Percentiles rank a stretch among this genome's conserved stretches.
phyloP scores from a whole-genome alignment of 164 flowering plant species.

The Platanus orientalis region DNA sequence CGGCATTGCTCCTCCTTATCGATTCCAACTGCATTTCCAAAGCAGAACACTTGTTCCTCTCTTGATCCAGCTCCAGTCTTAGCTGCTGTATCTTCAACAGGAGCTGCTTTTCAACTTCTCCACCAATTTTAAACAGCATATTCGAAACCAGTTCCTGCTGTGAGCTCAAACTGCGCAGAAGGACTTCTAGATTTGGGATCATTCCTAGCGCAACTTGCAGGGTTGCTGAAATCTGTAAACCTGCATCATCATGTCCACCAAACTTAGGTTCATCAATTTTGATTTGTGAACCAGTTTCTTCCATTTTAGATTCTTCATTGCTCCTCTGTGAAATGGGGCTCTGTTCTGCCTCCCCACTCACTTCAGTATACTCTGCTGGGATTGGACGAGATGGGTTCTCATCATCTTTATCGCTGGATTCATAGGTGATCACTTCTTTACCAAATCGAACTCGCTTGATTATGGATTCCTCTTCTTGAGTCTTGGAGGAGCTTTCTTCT shows the following conservation, averaged over 20 bases:
- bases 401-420: neutral
- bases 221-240: neutral
- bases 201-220: neutral
- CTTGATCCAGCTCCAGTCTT: slow-evolving; percentile 43
- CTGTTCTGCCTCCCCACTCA: neutral
- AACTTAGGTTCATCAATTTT: neutral
- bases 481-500: neutral
- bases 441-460: slow-evolving; percentile 18
- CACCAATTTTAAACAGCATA: slow-evolving; percentile 28
- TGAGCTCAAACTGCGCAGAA: slow-evolving; percentile 46
- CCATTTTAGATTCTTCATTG: no score
- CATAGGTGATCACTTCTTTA: slow-evolving; percentile 8
- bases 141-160: slow-evolving; percentile 33
- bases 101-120: slow-evolving; percentile 36
- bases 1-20: neutral
- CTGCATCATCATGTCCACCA: neutral
- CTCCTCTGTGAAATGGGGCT: no score
- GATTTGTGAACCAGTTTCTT: no score
- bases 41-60: slow-evolving; percentile 35
- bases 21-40: slow-evolving; percentile 48
- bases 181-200: slow-evolving; percentile 12
- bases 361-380: neutral
- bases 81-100: slow-evolving; percentile 26
- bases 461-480: neutral
- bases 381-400: neutral